Conservation (phyloP, 805 yeast genomes). For the Starmerella powellii region DNA sequence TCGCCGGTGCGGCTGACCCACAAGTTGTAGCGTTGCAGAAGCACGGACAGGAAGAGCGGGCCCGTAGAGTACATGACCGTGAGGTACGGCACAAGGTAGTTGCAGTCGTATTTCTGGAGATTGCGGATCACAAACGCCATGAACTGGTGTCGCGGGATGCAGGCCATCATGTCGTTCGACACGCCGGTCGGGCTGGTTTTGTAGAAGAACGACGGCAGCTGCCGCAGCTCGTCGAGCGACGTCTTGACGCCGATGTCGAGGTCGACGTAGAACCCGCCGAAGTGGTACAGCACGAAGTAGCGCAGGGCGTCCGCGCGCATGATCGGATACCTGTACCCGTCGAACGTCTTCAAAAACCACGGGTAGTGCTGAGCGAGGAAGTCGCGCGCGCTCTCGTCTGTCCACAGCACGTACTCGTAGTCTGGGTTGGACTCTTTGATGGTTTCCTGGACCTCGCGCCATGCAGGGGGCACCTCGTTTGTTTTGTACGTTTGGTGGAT, state of each 20-base stretch:
- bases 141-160: slow-evolving; percentile 78
- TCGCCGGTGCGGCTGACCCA: slow-evolving; percentile 27
- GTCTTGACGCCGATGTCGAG: slow-evolving; percentile 80
- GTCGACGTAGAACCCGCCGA: slow-evolving; percentile 84
- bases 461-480: slow-evolving; percentile 60
- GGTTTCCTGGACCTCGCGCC: slow-evolving; percentile 66
- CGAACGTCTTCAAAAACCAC: slow-evolving; percentile 77
- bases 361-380: slow-evolving; percentile 70
- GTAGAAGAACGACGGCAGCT: slow-evolving; percentile 75
- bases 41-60: slow-evolving; percentile 71
- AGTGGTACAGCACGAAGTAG: slow-evolving; percentile 70
- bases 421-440: slow-evolving; percentile 76
- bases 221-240: slow-evolving; percentile 64
- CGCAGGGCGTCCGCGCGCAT: slow-evolving; percentile 85
- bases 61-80: slow-evolving; percentile 93
- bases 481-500: slow-evolving; percentile 90
- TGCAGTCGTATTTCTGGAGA: slow-evolving; percentile 49
- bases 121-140: slow-evolving; percentile 57
- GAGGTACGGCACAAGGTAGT: slow-evolving; percentile 77
- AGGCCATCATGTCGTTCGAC: slow-evolving; percentile 86
- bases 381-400: slow-evolving; percentile 68
- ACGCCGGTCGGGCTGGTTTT: slow-evolving; percentile 84
- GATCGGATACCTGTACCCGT: slow-evolving; percentile 65
- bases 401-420: slow-evolving; percentile 75
- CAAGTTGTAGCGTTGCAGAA: slow-evolving; percentile 79